Conservation (phyloP, 2,329 filamentous ascomycete species). For the Chaetomium strumarium region DNA sequence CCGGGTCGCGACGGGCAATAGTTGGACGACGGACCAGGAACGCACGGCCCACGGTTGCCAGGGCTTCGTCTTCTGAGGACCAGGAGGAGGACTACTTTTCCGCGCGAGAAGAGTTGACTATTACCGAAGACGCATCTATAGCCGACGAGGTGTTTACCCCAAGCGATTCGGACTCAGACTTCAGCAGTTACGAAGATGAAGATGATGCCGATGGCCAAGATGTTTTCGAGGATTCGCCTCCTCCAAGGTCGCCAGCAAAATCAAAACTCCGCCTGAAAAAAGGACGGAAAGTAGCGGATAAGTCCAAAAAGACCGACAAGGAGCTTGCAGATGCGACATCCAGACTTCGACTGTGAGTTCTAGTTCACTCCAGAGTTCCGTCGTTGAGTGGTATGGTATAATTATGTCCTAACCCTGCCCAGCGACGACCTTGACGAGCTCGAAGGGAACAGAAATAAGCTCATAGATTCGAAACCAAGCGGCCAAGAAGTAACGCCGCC, state of each 20-base stretch:
- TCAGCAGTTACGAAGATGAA: slow-evolving; percentile 11
- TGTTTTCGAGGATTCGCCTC: background rate
- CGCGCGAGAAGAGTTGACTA: slow-evolving; percentile 22
- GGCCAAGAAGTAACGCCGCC: slow-evolving; percentile 3
- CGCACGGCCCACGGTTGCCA: background rate
- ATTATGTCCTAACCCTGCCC: background rate
- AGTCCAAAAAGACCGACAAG: background rate
- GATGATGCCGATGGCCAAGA: slow-evolving; percentile 1
- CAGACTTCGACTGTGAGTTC: slow-evolving; percentile 19
- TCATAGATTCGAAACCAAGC: background rate
- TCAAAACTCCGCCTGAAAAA: background rate
- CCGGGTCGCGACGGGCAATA: slow-evolving; percentile 6
- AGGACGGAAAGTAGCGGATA: background rate
- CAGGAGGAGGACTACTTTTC: slow-evolving; percentile 19
- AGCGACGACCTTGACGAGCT: slow-evolving; percentile 2
- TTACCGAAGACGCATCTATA: slow-evolving; percentile 21
- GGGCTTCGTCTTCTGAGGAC: slow-evolving; percentile 6
- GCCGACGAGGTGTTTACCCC: slow-evolving; percentile 18
- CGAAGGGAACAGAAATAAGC: too few species aligned
- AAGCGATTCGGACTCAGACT: slow-evolving; percentile 15
- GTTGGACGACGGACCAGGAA: slow-evolving; percentile 21
- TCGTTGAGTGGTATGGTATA: background rate
- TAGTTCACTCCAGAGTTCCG: background rate
- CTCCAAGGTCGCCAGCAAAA: slow-evolving; percentile 1
- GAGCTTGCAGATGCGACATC: slow-evolving; percentile 19